Evolutionary conservation across 371 early-diverging fungal genomes (phyloP), one percentile per base, ranked within the genome.

Genomic region (Mucor sp.): DNA sequence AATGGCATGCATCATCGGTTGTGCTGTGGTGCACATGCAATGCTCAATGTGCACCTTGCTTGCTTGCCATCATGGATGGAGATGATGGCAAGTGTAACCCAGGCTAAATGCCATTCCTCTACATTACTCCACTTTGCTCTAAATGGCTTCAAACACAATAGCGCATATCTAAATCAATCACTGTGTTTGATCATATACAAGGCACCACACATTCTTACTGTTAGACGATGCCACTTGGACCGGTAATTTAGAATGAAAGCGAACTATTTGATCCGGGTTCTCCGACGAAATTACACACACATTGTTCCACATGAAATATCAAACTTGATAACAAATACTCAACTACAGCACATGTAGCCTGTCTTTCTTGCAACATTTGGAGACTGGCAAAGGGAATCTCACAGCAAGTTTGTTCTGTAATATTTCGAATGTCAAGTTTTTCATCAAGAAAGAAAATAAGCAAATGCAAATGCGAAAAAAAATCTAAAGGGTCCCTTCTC

Each of bases 201-300:
- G 2, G n/a, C 44, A 44, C 44, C n/a, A 43, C n/a, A 43, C 30
- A 30, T 30, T 30, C 21, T 48, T 48, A 48, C 48, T 50, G 23
- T 14, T 8, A 48, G 23, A 12, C 50, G 12, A 21, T 12, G 23
- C 14, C 50, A 19, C 3, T 50, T 50, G 19, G 19, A 44, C 44
- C 44, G 44, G 44, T 44, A 21, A 50, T 50, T 56, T 56, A 56
- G 32, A 25, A 30, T 56, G 19, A 32, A 56, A 56, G 56, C 32
- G 19, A 30, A 32, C 56, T 56, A 56, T 56, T 56, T 32, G 56
- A 56, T 56, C 56, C 30, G 32, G 56, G 56, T 19, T 56, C 56
- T 56, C 56, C 56, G 56, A 56, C 53, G 25, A 25, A 53, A 53
- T 25, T 25, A 27, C 53, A 53, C 53, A 53, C 27, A 39, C 8